Base-by-base conservation (phyloP, 1,139 yeast species). In the Candida dubliniensis region DNA sequence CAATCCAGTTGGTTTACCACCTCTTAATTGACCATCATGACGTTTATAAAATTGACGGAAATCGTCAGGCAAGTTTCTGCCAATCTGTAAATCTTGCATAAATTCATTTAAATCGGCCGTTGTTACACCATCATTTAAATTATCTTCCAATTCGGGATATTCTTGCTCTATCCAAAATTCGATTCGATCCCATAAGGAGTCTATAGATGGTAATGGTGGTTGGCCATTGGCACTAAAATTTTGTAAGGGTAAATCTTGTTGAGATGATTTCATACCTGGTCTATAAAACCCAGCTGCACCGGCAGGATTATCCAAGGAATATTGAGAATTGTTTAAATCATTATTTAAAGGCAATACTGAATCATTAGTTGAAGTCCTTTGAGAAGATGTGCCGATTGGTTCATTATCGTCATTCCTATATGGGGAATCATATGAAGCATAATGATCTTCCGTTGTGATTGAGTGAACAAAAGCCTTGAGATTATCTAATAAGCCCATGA, bases 21-120 rank as follows among this genome's bases (percentile, higher is more conserved):
- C 86, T 38, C 81, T 67, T 51, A 85, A 82, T 66, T 87, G 95
- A 47, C 96, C 96, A 60, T 87, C 96, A 60, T 87, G 93, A 47
- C 82, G 71, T 61, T 80, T 79, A 61, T 78, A 83, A 47, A 86
- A 82, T 58, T 84, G 93, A 55, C 93, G 79, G 41, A 87, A 84
- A 53, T 86, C 95, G 3, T 76, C 67, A 2, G 96, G 95, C 43
- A 87, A 71, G 26, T 79, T 69, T 2, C 75, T 38, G 1, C 78
- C 77, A 52, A 82, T 70, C 41, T 79, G 84, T 55, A 85, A 69
- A 59, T 87, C 95, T 49, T 77, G 77, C 59, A 87, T 95, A 52
- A 87, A 75, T 54, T 85, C 93, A 61, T 84, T 83, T 58, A 87
- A 73, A 61, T 87, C 95, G 29, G 87, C 85, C 23, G 79, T 73